These are phyloP conservation scores for Hygrocybe coccinea DNA, from an alignment of 768 basidiomycete species.

Conservation along the genomic window DNA sequence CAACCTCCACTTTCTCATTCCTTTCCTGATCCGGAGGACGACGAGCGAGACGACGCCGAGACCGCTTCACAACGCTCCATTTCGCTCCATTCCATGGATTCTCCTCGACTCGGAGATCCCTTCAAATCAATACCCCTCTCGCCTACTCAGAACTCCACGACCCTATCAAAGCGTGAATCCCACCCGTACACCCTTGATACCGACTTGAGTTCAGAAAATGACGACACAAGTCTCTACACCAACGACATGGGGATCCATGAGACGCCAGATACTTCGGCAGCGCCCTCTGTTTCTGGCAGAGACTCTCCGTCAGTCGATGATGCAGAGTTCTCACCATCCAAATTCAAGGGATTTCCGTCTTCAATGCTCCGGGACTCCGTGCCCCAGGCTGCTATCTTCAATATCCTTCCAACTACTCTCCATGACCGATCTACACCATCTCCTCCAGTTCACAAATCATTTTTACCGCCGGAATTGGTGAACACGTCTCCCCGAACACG, in stretches of 20 bases:
- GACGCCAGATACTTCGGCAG: constrained; percentile 51
- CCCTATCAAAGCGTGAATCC: no score
- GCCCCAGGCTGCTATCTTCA: not conserved
- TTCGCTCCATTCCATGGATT: constrained; percentile 47
- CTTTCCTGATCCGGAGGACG: no score
- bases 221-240: constrained; percentile 30
- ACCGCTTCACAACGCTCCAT: constrained; percentile 70
- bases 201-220: no score
- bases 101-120: constrained; percentile 47
- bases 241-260: constrained; percentile 37
- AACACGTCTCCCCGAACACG: no score
- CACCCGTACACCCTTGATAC: no score
- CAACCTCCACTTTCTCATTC: no score
- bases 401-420: not conserved
- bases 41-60: no score
- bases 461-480: no score
- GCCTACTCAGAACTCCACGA: no score
- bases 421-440: no score
- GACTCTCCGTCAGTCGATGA: not conserved
- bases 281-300: constrained; percentile 35
- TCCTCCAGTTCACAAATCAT: no score
- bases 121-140: not conserved
- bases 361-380: not conserved
- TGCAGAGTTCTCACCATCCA: not conserved
- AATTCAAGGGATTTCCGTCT: not conserved